Conservation (phyloP, 1,139 yeast genomes). For the Candida sojae region DNA sequence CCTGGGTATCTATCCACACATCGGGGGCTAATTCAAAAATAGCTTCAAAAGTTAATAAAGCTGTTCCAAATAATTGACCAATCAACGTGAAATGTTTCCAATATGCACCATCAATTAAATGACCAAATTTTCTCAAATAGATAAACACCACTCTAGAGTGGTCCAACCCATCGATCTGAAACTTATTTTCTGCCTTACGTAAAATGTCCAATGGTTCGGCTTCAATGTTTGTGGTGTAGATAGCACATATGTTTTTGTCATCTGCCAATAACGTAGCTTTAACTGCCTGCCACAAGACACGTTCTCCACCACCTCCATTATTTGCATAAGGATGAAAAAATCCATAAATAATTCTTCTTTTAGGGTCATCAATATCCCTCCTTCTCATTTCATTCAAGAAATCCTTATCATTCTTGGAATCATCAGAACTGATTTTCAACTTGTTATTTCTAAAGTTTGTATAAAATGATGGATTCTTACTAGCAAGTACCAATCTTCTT, state of each 20-base stretch:
- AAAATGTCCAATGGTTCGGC: slow-evolving; percentile 57
- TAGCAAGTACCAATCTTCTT: slow-evolving; percentile 55
- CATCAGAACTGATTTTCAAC: slow-evolving; percentile 35
- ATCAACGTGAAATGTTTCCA: slow-evolving; percentile 83
- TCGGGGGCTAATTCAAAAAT: slow-evolving; percentile 74
- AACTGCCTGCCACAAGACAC: slow-evolving; percentile 95
- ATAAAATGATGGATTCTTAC: slow-evolving; percentile 49
- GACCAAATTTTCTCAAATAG: slow-evolving; percentile 57
- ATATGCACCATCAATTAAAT: slow-evolving; percentile 64
- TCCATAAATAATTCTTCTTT: slow-evolving; percentile 60
- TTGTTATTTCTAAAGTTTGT: slow-evolving; percentile 46
- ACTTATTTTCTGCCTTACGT: slow-evolving; percentile 58
- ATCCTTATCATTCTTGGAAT: slow-evolving; percentile 22
- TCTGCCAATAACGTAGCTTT: slow-evolving; percentile 61
- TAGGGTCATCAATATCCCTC: slow-evolving; percentile 37
- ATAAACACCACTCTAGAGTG: slow-evolving; percentile 66
- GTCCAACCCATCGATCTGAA: slow-evolving; percentile 57
- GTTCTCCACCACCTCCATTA: slow-evolving; percentile 98
- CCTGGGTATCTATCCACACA: slow-evolving; percentile 93
- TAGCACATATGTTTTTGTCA: slow-evolving; percentile 57
- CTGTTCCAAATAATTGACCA: slow-evolving; percentile 86
- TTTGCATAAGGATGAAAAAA: slow-evolving; percentile 95
- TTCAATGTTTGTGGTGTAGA: slow-evolving; percentile 74
- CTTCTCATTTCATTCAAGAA: slow-evolving; percentile 35
- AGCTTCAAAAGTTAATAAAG: slow-evolving; percentile 71